phyloP scores from a whole-genome alignment of 225 moss, liverwort and hornwort species.

The Climacium dendroides region DNA sequence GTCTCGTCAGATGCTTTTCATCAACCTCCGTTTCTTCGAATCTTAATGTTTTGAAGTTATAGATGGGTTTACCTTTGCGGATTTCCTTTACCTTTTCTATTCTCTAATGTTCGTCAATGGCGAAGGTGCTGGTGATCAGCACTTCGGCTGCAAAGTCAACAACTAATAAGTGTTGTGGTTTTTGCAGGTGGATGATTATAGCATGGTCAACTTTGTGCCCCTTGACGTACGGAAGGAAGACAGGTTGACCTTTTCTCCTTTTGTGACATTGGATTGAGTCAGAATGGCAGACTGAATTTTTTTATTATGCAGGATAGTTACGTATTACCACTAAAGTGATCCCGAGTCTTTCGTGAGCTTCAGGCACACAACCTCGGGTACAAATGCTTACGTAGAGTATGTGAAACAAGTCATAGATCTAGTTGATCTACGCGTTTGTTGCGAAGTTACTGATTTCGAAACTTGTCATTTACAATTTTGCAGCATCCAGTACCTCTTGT shows the following conservation, averaged over 20 bases:
- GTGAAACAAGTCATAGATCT: not conserved
- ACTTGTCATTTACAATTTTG: not conserved
- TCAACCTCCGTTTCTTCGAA: not conserved
- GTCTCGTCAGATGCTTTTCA: not conserved
- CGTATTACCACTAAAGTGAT: not conserved
- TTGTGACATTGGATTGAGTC: not conserved
- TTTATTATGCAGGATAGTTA: not conserved
- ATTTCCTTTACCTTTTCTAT: not conserved
- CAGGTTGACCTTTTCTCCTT: conserved; percentile 16
- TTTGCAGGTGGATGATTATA: conserved; percentile 86
- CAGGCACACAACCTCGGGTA: not conserved
- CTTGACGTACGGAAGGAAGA: conserved; percentile 88
- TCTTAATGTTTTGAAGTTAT: not conserved
- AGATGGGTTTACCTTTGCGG: not conserved
- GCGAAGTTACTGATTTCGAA: not conserved
- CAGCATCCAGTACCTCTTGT: conserved; percentile 85
- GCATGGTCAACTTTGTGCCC: conserved; percentile 91
- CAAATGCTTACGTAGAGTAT: not conserved
- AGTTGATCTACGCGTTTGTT: not conserved
- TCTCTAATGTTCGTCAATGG: not conserved
- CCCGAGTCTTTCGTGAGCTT: not conserved
- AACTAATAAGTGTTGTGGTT: not conserved
- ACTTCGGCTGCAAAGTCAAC: not conserved
- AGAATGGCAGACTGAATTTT: not conserved
- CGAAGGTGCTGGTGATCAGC: not conserved